Evolutionary conservation across 495 filamentous ascomycete species (phyloP).

Genomic region (Amniculicola lignicola): DNA sequence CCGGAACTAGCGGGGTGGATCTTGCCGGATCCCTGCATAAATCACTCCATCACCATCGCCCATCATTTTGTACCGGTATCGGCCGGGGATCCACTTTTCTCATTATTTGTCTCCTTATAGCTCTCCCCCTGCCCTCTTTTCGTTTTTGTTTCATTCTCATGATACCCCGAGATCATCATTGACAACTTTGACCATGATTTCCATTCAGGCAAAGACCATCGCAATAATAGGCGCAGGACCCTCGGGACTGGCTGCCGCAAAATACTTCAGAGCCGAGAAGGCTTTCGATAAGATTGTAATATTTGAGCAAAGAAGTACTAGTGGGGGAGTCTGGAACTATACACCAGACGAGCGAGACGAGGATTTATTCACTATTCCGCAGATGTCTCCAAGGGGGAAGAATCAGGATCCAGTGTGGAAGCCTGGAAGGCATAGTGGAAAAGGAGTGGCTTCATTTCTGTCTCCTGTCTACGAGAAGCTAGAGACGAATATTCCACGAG

Average conservation of each 20-base stretch:
- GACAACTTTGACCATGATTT: constrained; percentile 4
- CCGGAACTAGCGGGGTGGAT: too few relatives aligned
- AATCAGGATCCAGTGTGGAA: constrained; percentile 21
- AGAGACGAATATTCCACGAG: constrained; percentile 83
- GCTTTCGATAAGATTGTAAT: constrained; percentile 68
- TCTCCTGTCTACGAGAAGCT: constrained; percentile 77
- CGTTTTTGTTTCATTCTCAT: too few relatives aligned
- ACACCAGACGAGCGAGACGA: constrained; percentile 41
- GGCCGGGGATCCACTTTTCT: too few relatives aligned
- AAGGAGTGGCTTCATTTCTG: constrained; percentile 49
- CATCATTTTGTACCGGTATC: too few relatives aligned
- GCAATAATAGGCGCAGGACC: constrained; percentile 72
- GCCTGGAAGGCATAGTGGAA: neutral
- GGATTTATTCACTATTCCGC: constrained; percentile 37
- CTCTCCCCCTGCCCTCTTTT: too few relatives aligned
- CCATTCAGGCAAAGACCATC: constrained; percentile 48
- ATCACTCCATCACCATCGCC: too few relatives aligned
- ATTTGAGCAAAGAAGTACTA: constrained; percentile 72
- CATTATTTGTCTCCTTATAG: too few relatives aligned
- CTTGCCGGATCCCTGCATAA: too few relatives aligned
- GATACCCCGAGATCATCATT: too few relatives aligned
- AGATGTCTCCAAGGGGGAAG: constrained; percentile 37
- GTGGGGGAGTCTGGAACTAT: constrained; percentile 85
- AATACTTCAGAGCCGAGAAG: constrained; percentile 66
- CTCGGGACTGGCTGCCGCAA: constrained; percentile 62